Evolutionary conservation across 345 rosid species (phyloP).

Genomic region (Cardamine chenopodiifolia): DNA sequence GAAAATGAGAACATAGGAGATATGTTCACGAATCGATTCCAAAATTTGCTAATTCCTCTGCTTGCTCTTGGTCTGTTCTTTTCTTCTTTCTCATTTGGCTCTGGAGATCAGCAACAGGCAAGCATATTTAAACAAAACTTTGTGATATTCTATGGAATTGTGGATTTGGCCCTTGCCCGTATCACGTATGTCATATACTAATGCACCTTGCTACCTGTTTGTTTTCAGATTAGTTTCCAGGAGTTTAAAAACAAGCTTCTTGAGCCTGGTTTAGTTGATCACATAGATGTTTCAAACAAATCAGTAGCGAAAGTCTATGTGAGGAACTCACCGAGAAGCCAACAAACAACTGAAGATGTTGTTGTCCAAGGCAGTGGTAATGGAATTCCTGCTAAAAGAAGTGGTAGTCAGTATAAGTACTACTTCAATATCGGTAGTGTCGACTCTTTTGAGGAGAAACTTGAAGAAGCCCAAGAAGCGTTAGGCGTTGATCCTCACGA

Average conservation of each 20-base stretch:
- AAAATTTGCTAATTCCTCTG: conserved; percentile 56
- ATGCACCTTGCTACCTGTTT: not conserved
- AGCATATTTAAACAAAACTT: conserved; percentile 14
- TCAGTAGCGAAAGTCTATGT: conserved; percentile 90
- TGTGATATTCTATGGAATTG: not conserved
- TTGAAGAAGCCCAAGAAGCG: conserved; percentile 91
- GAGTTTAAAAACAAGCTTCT: conserved; percentile 94
- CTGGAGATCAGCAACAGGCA: conserved; percentile 71
- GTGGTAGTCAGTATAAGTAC: conserved; percentile 66
- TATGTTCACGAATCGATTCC: conserved; percentile 52
- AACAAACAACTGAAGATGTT: conserved; percentile 47
- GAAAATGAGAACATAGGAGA: conserved; percentile 57
- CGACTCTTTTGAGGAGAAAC: conserved; percentile 89
- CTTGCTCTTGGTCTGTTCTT: conserved; percentile 60
- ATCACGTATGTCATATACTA: too few species aligned
- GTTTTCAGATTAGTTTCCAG: conserved; percentile 89
- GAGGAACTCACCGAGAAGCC: conserved; percentile 53
- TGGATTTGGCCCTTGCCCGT: not conserved
- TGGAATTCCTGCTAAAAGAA: conserved; percentile 49
- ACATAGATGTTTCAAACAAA: conserved; percentile 81
- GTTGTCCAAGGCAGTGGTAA: conserved; percentile 45
- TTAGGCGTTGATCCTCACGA: conserved; percentile 79
- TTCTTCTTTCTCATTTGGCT: conserved; percentile 50
- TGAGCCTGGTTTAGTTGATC: conserved; percentile 96
- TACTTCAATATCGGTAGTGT: conserved; percentile 89